Evolutionary conservation across 306 rosid genomes (phyloP).

Genomic region (Castanospermum australe): DNA sequence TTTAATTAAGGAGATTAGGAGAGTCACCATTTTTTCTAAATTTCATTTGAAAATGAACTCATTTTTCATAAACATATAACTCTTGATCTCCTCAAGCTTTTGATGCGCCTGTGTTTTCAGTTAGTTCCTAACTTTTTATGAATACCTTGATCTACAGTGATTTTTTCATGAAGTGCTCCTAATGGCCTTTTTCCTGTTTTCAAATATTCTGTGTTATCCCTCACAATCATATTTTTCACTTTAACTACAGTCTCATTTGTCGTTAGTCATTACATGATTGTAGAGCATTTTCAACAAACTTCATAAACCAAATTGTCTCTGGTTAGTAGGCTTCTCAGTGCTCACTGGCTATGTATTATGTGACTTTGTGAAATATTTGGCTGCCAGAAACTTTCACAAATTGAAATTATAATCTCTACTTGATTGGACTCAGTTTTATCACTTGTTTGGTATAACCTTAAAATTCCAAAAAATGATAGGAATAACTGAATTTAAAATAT

Average conservation of each 20-base stretch:
- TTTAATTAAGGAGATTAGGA: no score
- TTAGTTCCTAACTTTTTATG: no score
- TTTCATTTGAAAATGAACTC: no score
- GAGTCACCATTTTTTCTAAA: no score
- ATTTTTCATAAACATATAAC: no score
- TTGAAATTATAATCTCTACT: constrained; percentile 10
- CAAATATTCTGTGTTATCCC: neutral
- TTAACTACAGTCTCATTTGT: constrained; percentile 1
- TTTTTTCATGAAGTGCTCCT: no score
- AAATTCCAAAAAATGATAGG: neutral
- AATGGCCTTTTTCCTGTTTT: no score
- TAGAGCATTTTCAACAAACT: neutral
- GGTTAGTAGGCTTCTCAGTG: neutral
- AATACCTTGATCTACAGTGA: no score
- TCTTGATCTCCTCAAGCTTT: no score
- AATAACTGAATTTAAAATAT: neutral
- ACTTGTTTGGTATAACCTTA: neutral
- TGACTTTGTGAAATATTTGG: neutral
- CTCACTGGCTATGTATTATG: neutral
- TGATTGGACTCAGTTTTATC: no score
- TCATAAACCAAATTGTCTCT: neutral
- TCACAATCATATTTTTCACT: neutral
- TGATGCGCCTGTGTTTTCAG: no score
- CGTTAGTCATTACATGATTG: constrained; percentile 14
- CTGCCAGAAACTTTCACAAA: neutral